Evolutionary conservation across 768 basidiomycete genomes (phyloP).

Genomic region (Lactarius tabidus): DNA sequence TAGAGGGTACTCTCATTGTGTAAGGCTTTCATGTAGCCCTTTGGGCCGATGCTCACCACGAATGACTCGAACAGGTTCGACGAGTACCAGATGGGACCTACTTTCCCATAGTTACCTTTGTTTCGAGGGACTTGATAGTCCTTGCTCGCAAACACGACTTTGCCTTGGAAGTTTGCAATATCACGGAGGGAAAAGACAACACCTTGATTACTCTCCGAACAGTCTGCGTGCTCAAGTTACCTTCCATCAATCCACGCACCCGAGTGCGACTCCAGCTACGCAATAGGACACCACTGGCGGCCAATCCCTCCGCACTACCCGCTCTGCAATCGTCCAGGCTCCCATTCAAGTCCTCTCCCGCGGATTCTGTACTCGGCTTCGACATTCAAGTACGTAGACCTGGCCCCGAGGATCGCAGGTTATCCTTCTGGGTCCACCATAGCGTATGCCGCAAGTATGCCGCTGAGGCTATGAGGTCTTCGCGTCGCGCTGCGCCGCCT

Average conservation of each 20-base stretch:
- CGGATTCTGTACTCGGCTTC: conserved; percentile 16
- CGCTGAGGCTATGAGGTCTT: not conserved
- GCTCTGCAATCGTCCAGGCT: conserved; percentile 6
- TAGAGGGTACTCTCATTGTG: conserved; percentile 7
- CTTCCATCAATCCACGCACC: conserved; percentile 5
- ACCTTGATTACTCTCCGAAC: conserved; percentile 3
- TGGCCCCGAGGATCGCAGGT: conserved; percentile 6
- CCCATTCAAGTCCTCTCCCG: conserved; percentile 14
- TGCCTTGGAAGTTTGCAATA: conserved; percentile 17
- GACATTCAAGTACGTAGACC: conserved; percentile 14
- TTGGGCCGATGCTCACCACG: not conserved
- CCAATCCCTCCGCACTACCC: not conserved
- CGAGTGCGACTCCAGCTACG: conserved; percentile 12
- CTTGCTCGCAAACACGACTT: conserved; percentile 19
- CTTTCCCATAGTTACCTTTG: conserved; percentile 15
- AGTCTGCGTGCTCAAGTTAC: conserved; percentile 12
- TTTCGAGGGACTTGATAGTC: conserved; percentile 17
- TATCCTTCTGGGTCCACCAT: conserved; percentile 19
- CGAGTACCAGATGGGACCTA: conserved; percentile 16
- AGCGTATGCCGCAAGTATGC: conserved; percentile 9
- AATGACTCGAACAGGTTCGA: conserved; percentile 10
- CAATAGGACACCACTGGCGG: conserved; percentile 12
- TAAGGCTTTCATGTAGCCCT: not conserved
- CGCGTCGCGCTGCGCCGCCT: not conserved
- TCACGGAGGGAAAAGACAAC: not conserved